Conservation (phyloP, 306 rosid species). For the Prunus davidiana region DNA sequence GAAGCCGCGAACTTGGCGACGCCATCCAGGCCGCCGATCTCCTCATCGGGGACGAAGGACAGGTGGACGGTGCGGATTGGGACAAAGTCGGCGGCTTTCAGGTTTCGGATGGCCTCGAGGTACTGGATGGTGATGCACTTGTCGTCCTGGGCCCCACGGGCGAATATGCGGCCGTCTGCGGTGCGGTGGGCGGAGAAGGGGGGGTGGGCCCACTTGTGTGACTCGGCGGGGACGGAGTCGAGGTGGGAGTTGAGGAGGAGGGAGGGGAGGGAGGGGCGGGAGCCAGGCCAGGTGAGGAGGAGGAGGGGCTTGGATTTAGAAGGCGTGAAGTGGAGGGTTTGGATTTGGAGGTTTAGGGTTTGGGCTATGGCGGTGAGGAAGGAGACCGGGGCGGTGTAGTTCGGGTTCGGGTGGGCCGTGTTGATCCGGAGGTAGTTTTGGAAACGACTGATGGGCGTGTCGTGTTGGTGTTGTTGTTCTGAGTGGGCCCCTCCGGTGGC, state of each 20-base stretch:
- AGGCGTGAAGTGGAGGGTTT: slow-evolving; percentile 43
- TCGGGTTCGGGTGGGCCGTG: slow-evolving; percentile 82
- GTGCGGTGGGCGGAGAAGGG: slow-evolving; percentile 69
- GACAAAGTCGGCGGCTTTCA: slow-evolving; percentile 19
- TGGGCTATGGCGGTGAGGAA: slow-evolving; percentile 61
- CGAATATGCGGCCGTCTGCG: slow-evolving; percentile 59
- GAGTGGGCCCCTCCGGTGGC: not conserved
- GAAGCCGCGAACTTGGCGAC: slow-evolving; percentile 52
- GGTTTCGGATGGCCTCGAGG: slow-evolving; percentile 79
- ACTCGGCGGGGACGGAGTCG: slow-evolving; percentile 92
- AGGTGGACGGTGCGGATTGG: slow-evolving; percentile 71
- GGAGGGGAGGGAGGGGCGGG: slow-evolving; percentile 67
- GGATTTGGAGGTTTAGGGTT: slow-evolving; percentile 38
- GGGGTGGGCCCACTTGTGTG: slow-evolving; percentile 80
- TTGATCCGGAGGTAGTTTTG: slow-evolving; percentile 72
- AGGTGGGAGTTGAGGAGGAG: slow-evolving; percentile 87
- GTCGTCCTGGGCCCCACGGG: slow-evolving; percentile 94
- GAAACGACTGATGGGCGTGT: slow-evolving; percentile 71
- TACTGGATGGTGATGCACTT: slow-evolving; percentile 81
- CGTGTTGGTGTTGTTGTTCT: slow-evolving; percentile 5
- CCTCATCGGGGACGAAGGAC: slow-evolving; percentile 86
- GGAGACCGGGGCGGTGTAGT: slow-evolving; percentile 67
- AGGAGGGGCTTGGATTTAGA: slow-evolving; percentile 57
- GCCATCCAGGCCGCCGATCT: slow-evolving; percentile 68
- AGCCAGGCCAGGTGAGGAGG: slow-evolving; percentile 80